Conservation (phyloP, 2,329 filamentous ascomycete species). For the Trichoderma koningiopsis region DNA sequence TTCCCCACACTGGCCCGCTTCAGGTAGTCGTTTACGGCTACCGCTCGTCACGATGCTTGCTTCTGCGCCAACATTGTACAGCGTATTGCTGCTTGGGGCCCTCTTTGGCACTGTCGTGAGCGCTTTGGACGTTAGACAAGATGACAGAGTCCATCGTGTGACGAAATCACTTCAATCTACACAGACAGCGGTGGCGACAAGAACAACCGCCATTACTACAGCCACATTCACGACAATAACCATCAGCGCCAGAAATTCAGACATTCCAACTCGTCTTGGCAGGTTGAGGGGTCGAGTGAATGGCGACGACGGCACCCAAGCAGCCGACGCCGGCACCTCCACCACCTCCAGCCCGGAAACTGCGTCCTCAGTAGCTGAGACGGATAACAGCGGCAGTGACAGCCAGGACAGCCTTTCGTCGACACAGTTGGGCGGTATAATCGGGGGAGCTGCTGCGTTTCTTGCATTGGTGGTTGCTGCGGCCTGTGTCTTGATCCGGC, state of each 20-base stretch:
- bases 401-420: slow-evolving; percentile 40
- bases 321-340: slow-evolving; percentile 49
- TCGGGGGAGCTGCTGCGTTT: slow-evolving; percentile 53
- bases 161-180: slow-evolving; percentile 40
- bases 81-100: background rate
- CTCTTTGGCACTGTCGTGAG: slow-evolving; percentile 2
- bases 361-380: slow-evolving; percentile 29
- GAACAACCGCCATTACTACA: slow-evolving; percentile 50
- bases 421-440: slow-evolving; percentile 54
- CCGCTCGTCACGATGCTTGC: background rate
- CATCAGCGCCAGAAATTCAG: slow-evolving; percentile 45
- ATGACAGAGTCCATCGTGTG: slow-evolving; percentile 38
- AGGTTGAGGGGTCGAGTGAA: slow-evolving; percentile 29
- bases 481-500: slow-evolving; percentile 53
- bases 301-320: slow-evolving; percentile 33
- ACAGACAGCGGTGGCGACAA: slow-evolving; percentile 47
- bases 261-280: slow-evolving; percentile 38
- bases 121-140: slow-evolving; percentile 35
- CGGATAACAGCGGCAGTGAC: slow-evolving; percentile 29
- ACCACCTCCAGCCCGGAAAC: slow-evolving; percentile 50
- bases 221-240: slow-evolving; percentile 46
- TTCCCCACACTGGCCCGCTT: background rate
- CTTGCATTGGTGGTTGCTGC: slow-evolving; percentile 51
- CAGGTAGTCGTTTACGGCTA: background rate
- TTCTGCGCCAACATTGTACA: background rate